Evolutionary conservation across 2,329 filamentous ascomycete genomes (phyloP).

Genomic region (Neocatenulostroma microsporum): DNA sequence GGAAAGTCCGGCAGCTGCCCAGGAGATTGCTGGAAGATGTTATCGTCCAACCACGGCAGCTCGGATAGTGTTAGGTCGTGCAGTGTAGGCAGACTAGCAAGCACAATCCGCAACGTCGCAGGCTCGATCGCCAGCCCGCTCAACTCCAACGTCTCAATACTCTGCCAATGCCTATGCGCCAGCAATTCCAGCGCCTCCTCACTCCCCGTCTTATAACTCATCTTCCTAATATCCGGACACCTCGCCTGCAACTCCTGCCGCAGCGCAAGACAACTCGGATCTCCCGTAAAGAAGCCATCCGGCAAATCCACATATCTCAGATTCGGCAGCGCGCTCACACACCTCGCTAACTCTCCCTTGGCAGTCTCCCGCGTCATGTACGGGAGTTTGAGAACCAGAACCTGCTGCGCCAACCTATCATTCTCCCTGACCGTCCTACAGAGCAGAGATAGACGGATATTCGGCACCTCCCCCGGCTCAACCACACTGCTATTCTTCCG

Average conservation of each 20-base stretch:
- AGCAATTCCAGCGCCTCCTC: conserved; percentile 70
- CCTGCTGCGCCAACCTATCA: conserved; percentile 58
- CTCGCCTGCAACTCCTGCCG: conserved; percentile 76
- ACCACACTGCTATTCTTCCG: conserved; percentile 58
- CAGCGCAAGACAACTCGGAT: conserved; percentile 64
- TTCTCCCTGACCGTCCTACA: conserved; percentile 76
- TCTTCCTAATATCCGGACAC: conserved; percentile 78
- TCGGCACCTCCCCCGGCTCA: conserved; percentile 71
- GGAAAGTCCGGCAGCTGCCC: conserved; percentile 62
- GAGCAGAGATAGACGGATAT: conserved; percentile 67
- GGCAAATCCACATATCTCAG: conserved; percentile 85
- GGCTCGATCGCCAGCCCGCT: conserved; percentile 62
- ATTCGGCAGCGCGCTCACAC: conserved; percentile 76
- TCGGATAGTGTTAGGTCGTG: conserved; percentile 67
- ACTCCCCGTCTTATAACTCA: conserved; percentile 72
- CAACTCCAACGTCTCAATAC: conserved; percentile 66
- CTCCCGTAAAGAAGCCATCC: conserved; percentile 77
- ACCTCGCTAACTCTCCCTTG: conserved; percentile 75
- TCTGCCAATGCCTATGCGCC: conserved; percentile 58
- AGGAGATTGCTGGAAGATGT: conserved; percentile 61
- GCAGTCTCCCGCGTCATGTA: conserved; percentile 91
- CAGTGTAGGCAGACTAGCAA: conserved; percentile 59
- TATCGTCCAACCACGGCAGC: conserved; percentile 64
- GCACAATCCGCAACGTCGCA: conserved; percentile 59
- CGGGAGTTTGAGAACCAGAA: conserved; percentile 76